phyloP scores from a whole-genome alignment of 495 filamentous ascomycete species.

The Neurospora tetraspora region DNA sequence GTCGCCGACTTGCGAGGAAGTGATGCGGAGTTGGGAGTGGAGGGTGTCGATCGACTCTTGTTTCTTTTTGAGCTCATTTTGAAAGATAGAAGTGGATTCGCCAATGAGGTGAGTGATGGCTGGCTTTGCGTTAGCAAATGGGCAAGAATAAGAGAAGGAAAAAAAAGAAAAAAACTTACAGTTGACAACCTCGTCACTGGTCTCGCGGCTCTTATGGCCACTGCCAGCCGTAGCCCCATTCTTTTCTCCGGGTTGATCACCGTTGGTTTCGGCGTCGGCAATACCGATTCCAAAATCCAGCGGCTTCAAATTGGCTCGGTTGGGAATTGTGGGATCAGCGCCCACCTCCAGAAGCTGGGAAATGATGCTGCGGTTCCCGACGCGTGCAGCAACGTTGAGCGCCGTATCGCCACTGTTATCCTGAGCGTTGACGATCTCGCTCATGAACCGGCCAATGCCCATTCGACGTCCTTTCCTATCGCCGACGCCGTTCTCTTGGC shows the following conservation, averaged over 20 bases:
- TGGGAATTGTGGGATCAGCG: slow-evolving; percentile 80
- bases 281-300: slow-evolving; percentile 86
- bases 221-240: slow-evolving; percentile 22
- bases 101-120: slow-evolving; percentile 65
- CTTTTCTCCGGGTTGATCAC: slow-evolving; percentile 19
- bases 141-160: not conserved
- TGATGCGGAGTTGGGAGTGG: slow-evolving; percentile 65
- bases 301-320: slow-evolving; percentile 75
- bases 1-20: slow-evolving; percentile 65
- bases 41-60: slow-evolving; percentile 72
- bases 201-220: slow-evolving; percentile 40
- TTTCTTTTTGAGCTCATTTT: slow-evolving; percentile 64
- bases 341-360: slow-evolving; percentile 88
- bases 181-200: slow-evolving; percentile 59
- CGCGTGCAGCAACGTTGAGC: slow-evolving; percentile 81
- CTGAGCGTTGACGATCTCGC: slow-evolving; percentile 86
- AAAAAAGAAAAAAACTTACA: slow-evolving; percentile 38
- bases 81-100: slow-evolving; percentile 63
- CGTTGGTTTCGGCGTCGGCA: slow-evolving; percentile 35
- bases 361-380: slow-evolving; percentile 83
- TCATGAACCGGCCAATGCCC: slow-evolving; percentile 81
- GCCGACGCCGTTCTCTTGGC: slow-evolving; percentile 34
- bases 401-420: slow-evolving; percentile 92
- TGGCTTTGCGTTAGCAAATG: slow-evolving; percentile 29
- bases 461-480: slow-evolving; percentile 47